A percentile compares a stretch with the other conserved stretches of the same genome.
Evolutionary conservation across 805 yeast genomes (phyloP).

Genomic region (Saturnispora quitensis): DNA sequence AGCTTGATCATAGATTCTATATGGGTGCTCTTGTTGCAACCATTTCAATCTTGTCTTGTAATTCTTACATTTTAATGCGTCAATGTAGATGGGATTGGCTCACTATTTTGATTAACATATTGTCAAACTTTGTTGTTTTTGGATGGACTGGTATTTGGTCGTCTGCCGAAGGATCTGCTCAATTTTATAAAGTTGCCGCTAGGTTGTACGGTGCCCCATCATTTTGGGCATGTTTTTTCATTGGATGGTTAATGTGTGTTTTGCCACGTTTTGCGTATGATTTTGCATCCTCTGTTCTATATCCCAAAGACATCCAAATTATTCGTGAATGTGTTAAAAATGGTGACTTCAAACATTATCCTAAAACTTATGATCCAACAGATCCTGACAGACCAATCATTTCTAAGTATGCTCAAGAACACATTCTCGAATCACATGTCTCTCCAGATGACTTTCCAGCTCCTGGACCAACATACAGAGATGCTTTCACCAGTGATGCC

Average conservation of each 20-base stretch:
- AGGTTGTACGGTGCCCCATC: slow-evolving; percentile 51
- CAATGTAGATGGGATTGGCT: slow-evolving; percentile 82
- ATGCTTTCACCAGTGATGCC: slow-evolving; percentile 26
- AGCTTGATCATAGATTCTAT: slow-evolving; percentile 62
- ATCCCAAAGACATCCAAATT: slow-evolving; percentile 64
- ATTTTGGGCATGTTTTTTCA: slow-evolving; percentile 60
- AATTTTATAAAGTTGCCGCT: slow-evolving; percentile 59
- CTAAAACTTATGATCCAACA: slow-evolving; percentile 67
- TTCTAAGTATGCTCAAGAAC: slow-evolving; percentile 33
- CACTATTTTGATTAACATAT: slow-evolving; percentile 40
- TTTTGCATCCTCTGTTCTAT: slow-evolving; percentile 39
- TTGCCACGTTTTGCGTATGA: slow-evolving; percentile 62
- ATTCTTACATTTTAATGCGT: slow-evolving; percentile 54
- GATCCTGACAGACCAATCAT: slow-evolving; percentile 57
- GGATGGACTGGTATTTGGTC: slow-evolving; percentile 83
- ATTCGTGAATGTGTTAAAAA: slow-evolving; percentile 58
- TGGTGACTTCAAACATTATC: slow-evolving; percentile 63
- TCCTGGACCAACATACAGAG: slow-evolving; percentile 22
- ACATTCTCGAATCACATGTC: slow-evolving; percentile 22
- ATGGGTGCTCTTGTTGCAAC: slow-evolving; percentile 61
- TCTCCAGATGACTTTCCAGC: slow-evolving; percentile 12
- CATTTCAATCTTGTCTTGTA: slow-evolving; percentile 60
- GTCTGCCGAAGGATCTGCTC: slow-evolving; percentile 39
- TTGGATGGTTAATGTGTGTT: slow-evolving; percentile 56
- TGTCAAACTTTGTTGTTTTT: slow-evolving; percentile 53